A percentile compares a stretch with the other conserved stretches of the same genome.
Conservation (phyloP, 2,329 filamentous ascomycete genomes). For the Fulvia fulva region DNA sequence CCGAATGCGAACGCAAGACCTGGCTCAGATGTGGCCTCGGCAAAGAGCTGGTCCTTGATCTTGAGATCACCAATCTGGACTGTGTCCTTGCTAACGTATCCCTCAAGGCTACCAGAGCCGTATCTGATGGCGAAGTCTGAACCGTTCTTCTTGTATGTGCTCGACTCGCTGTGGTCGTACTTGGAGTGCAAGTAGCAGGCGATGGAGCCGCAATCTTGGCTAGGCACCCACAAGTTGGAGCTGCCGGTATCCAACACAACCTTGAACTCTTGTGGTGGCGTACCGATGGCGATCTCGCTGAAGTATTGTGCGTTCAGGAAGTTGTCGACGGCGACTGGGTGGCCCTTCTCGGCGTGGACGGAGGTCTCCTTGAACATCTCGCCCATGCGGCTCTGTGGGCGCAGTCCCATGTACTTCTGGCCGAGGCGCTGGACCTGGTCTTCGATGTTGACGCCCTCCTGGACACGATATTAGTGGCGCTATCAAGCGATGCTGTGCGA, state of each 20-base stretch:
- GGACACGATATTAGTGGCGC: constrained; percentile 8
- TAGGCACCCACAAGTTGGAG: constrained; percentile 99
- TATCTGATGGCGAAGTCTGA: constrained; percentile 89
- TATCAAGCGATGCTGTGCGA: constrained; percentile 1
- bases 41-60: constrained; percentile 88
- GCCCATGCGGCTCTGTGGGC: constrained; percentile 65
- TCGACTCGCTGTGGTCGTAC: constrained; percentile 88
- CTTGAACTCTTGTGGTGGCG: constrained; percentile 92
- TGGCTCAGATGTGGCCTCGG: constrained; percentile 91
- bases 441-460: constrained; percentile 76
- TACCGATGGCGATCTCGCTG: constrained; percentile 91
- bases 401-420: constrained; percentile 93
- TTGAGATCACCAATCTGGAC: constrained; percentile 84
- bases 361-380: constrained; percentile 76
- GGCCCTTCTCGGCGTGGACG: constrained; percentile 61
- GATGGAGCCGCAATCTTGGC: constrained; percentile 83
- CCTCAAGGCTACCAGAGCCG: constrained; percentile 88
- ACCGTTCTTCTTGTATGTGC: constrained; percentile 90
- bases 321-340: constrained; percentile 89
- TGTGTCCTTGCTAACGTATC: constrained; percentile 86
- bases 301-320: constrained; percentile 99
- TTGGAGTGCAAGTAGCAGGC: constrained; percentile 97
- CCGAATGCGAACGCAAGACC: constrained; percentile 97
- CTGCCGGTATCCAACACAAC: constrained; percentile 97
- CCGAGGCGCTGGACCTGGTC: constrained; percentile 76